Base-by-base conservation (phyloP, 805 yeast genomes). In the Saccharomyces paradoxus region DNA sequence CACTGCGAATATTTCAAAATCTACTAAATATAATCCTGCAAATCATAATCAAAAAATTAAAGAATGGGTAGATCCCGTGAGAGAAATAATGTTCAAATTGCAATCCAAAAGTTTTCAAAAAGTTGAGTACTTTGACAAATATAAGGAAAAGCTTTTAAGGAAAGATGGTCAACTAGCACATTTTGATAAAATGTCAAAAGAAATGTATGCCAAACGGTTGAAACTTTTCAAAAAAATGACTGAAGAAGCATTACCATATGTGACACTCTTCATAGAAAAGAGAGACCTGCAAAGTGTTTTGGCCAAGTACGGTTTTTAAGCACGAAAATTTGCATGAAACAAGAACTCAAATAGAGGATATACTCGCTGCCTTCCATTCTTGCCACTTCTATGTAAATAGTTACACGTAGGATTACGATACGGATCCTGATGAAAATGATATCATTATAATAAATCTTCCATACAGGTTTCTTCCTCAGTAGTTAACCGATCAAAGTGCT, bases 31-130 rank as follows among this genome's bases (percentile, higher is more conserved):
- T 9, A 46, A 22, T 10, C 17, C 30, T 21, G n/a, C n/a, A 1
- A n/a, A 21, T 22, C 49, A 22, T 27, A 30, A 28, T 31, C 8
- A 37, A 17, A 17, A 17, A 37, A 17, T 37, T 37, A 37, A 37
- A 1, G 60, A 60, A 13, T 73, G 76, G 75, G 51, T 62, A n/a
- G 31, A 46, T 7, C 66, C 69, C 1, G 49, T 70, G 3, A 37
- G 52, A 14, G 61, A 63, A 4, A 53, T 59, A 2, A 49, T 70
- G 10, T 41, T 46, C 3, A 12, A 29, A 2, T 48, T 61, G 22
- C 49, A 54, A 9, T 28, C 46, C 8, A 55, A 54, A 24, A 52
- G 61, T 6, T 50, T 48, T 2, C 29, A 41, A 12, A 58, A 58
- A 26, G 55, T 56, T 14, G 27, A 32, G 17, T 48, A 55, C 13